A percentile compares a stretch with the other conserved stretches of the same genome.
Conservation (phyloP, 2,329 filamentous ascomycete species). For the Fusarium caatingaense region DNA sequence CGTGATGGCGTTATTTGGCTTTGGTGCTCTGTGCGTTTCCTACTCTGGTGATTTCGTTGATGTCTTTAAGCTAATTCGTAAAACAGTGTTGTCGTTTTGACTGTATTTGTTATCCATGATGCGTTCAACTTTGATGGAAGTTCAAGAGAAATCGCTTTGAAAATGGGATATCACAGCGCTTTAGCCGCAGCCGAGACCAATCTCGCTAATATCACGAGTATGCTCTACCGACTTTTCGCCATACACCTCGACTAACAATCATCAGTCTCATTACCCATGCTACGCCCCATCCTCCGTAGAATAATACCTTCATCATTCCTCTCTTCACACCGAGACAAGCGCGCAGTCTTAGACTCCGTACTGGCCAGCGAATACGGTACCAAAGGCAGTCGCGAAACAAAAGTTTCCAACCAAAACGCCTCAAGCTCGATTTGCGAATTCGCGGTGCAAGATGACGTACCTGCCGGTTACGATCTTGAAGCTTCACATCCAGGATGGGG, state of each 20-base stretch:
- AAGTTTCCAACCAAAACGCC: conserved; percentile 1
- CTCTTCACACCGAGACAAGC: conserved; percentile 6
- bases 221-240: not conserved
- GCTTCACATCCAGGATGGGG: conserved; percentile 24
- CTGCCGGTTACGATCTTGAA: conserved; percentile 19
- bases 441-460: conserved; percentile 7
- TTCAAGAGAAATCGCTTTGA: conserved; percentile 40
- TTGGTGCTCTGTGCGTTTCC: conserved; percentile 44
- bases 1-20: conserved; percentile 46
- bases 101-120: conserved; percentile 42
- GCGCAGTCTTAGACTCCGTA: conserved; percentile 1
- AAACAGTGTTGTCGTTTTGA: conserved; percentile 37
- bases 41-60: no score
- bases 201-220: conserved; percentile 45
- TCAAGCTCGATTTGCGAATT: conserved; percentile 25
- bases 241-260: fast-evolving
- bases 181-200: conserved; percentile 46
- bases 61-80: not conserved
- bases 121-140: conserved; percentile 29
- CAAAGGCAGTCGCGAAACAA: not conserved
- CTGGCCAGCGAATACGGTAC: conserved; percentile 1
- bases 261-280: conserved; percentile 34
- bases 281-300: conserved; percentile 27
- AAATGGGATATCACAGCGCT: conserved; percentile 42
- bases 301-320: conserved; percentile 25